Base-by-base conservation (phyloP, 1,139 yeast species). In the Zygosaccharomyces sapae region DNA sequence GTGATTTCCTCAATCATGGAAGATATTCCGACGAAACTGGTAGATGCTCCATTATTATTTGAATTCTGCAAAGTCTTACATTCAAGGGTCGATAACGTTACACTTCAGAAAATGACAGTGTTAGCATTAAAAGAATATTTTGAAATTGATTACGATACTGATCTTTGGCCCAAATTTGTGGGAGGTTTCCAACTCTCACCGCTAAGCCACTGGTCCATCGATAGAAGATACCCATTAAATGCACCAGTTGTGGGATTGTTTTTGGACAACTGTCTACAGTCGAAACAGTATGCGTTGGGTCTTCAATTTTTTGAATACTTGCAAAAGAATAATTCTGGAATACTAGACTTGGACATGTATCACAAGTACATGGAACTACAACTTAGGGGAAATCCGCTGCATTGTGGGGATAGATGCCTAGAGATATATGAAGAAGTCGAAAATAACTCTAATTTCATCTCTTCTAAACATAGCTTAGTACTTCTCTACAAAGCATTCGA, bases 11-110 rank as follows among this genome's bases (percentile, higher is more conserved):
- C 44, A 3, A 24, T 60, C 3, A 48, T 61, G 43, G 46, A 42
- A 12, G 47, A 48, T 1, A 51, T 61, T 7, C 59, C 62, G 7
- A 31, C 43, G 5, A 50, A 40, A 18, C 37, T 44, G 22, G 41
- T 61, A 20, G 66, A 62, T 41, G 43, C 54, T 1, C 55, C 44
- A 41, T 33, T 61, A 20, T 16, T 62, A 10, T 58, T 57, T 47
- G 62, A 57, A 22, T 49, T 54, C 31, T 53, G 57, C 36, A 56
- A 54, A 10, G 48, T 52, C 1, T 43, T 61, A 43, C 44, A 43
- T 22, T 34, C 51, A 16, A 55, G 58, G 41, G 35, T 40, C 5
- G 52, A 38, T n/a, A 34, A 44, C 30, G 10, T 16, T 5, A 43
- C 43, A 7, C 31, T 53, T n/a, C 43, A 47, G 18, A 34, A 34